These are phyloP conservation scores for Diplosphaera chodatii DNA, from an alignment of 139 green algal genomes.

Conservation along the genomic window DNA sequence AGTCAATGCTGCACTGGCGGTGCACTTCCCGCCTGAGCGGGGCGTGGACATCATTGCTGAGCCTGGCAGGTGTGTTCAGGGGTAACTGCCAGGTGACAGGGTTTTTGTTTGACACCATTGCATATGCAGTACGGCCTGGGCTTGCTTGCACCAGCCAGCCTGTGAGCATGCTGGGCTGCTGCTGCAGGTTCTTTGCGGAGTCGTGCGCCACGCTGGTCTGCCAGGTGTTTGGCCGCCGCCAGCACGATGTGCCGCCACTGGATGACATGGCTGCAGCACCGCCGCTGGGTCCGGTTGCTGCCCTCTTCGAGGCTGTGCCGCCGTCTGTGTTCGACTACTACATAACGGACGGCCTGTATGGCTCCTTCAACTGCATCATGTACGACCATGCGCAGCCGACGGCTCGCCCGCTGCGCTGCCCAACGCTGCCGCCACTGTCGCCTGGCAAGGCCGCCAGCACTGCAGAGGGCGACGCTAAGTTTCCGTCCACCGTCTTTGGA, in stretches of 20 bases:
- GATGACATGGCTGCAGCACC: no score
- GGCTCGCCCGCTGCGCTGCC: conserved; percentile 22
- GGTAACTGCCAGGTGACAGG: no score
- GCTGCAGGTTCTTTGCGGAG: conserved; percentile 91
- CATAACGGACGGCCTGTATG: conserved; percentile 94
- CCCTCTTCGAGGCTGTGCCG: neutral
- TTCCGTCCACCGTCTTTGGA: conserved; percentile 74
- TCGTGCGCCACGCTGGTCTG: conserved; percentile 65
- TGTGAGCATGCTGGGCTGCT: neutral
- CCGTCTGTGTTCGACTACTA: conserved; percentile 68
- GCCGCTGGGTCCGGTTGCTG: neutral
- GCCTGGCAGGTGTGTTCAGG: conserved; percentile 62
- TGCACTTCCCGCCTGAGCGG: conserved; percentile 69
- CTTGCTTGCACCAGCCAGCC: no score
- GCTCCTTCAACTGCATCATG: conserved; percentile 93
- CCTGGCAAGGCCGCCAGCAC: neutral
- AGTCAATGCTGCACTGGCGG: conserved; percentile 80
- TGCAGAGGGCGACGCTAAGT: neutral
- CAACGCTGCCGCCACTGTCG: neutral
- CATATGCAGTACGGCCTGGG: no score
- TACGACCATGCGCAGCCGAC: conserved; percentile 64
- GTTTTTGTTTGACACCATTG: no score
- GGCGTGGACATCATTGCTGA: conserved; percentile 80
- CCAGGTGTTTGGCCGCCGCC: conserved; percentile 76
- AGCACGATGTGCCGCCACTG: conserved; percentile 13